Base-by-base conservation (phyloP, 202 grass and related monocot species). In the Cymbopogon flexuosus region DNA sequence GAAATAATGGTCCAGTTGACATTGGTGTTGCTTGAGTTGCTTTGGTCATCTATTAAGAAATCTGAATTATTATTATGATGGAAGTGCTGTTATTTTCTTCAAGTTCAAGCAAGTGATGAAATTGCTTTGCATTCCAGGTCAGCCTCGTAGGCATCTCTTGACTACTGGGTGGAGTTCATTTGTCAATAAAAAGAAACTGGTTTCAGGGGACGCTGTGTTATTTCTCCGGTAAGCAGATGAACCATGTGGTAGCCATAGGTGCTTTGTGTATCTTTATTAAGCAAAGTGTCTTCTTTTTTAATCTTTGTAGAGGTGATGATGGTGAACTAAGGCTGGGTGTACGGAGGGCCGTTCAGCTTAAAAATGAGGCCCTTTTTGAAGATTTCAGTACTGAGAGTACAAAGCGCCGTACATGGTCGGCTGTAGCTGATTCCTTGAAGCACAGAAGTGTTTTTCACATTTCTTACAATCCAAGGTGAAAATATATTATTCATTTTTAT, bases 91-190 rank as follows among this genome's bases (percentile, higher is more conserved):
- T 54, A 79, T 73, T 33, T 47, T 59, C 3, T 59, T 65, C 3
- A 45, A 36, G 27, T 60, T 82, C 16, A 42, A 73, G 30, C 78
- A 67, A 72, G 7, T 85, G 36, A 67, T 67, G 59, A 81, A 35
- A 29, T 23, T 65, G 13, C 39, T 78, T 68, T 51, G 22, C 33
- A 42, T 82, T 84, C 66, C 84, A 97, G 95, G 95, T 87, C 95
- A 97, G 72, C 95, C 95, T 35, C 95, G 95, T 80, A 92, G 95
- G 86, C 95, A 97, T 91, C 95, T 97, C 77, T 90, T 97, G 66
- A 97, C 94, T 10, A 97, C 94, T 36, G 94, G 94, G 79, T 97
- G 94, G 94, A 97, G 94, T 84, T 91, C 95, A 46, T 97, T 97
- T 93, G 82, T 97, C 65, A 93, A 93, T 77, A 97, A 85, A 84